Evolutionary conservation across 1,139 yeast species (phyloP).

Genomic region (Geotrichum klebahnii): DNA sequence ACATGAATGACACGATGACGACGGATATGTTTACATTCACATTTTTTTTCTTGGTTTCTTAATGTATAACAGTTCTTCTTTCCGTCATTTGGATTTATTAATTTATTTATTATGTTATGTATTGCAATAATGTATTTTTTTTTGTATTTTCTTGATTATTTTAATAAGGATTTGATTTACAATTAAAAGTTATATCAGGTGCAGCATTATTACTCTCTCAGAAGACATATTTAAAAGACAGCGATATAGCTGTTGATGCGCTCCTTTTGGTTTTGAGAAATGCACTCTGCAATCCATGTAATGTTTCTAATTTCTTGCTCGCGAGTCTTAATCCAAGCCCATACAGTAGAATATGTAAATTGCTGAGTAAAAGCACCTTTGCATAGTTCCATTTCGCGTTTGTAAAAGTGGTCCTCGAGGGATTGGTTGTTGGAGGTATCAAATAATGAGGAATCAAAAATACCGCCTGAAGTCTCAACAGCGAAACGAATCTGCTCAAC

Average conservation of each 20-base stretch:
- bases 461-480: constrained; percentile 53
- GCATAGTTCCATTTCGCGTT: constrained; percentile 86
- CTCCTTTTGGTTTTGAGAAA: constrained; percentile 47
- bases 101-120: neutral
- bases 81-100: too few species aligned
- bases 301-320: constrained; percentile 96
- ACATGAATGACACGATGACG: neutral
- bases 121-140: neutral
- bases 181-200: too few species aligned
- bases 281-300: constrained; percentile 98
- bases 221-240: constrained; percentile 34
- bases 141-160: neutral
- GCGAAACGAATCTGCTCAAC: constrained; percentile 74
- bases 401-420: constrained; percentile 90
- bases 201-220: too few species aligned
- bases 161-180: neutral
- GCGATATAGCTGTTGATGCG: constrained; percentile 42
- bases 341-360: constrained; percentile 81
- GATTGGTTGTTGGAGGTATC: constrained; percentile 55
- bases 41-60: neutral
- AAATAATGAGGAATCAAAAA: constrained; percentile 64
- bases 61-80: too few species aligned
- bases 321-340: constrained; percentile 95
- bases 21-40: neutral
- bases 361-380: constrained; percentile 94